Evolutionary conservation across 2,329 filamentous ascomycete genomes (phyloP).

Genomic region (Verticillium albo-atrum): DNA sequence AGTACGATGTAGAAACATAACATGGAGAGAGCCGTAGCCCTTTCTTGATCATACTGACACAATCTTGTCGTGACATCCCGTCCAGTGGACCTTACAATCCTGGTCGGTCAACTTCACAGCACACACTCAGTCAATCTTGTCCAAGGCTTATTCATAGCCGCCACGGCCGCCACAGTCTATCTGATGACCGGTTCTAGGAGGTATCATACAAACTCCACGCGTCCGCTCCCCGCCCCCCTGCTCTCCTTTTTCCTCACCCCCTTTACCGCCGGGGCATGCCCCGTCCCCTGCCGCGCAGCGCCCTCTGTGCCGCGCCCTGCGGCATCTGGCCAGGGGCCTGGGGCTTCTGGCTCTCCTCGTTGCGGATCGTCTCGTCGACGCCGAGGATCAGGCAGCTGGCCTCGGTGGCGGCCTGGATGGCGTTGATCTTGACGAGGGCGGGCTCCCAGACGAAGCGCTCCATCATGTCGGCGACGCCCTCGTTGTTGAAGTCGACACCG

Average conservation of each 20-base stretch:
- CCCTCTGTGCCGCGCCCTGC: conserved; percentile 82
- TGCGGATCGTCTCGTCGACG: conserved; percentile 97
- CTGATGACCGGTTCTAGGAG: conserved; percentile 2
- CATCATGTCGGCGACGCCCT: conserved; percentile 93
- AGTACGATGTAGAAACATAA: too few relatives aligned
- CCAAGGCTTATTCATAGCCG: not conserved
- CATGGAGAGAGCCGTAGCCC: too few relatives aligned
- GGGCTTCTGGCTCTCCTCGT: conserved; percentile 85
- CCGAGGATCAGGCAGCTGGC: conserved; percentile 92
- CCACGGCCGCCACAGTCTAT: not conserved
- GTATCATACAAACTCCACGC: conserved; percentile 16
- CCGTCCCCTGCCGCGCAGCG: conserved; percentile 75
- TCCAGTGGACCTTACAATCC: too few relatives aligned
- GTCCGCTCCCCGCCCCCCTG: conserved; percentile 15
- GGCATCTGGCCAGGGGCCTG: conserved; percentile 76
- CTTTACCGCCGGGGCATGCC: conserved; percentile 80
- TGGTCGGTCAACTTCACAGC: not conserved
- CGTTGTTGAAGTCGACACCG: conserved; percentile 89
- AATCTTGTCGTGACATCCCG: too few relatives aligned
- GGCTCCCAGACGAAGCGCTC: conserved; percentile 97
- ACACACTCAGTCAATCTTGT: not conserved
- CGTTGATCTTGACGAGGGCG: conserved; percentile 92
- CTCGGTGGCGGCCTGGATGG: conserved; percentile 92
- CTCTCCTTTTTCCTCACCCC: too few relatives aligned
- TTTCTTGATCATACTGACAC: too few relatives aligned